phyloP scores from a whole-genome alignment of 1,284 basidiomycete species.

The Boletus smithii region DNA sequence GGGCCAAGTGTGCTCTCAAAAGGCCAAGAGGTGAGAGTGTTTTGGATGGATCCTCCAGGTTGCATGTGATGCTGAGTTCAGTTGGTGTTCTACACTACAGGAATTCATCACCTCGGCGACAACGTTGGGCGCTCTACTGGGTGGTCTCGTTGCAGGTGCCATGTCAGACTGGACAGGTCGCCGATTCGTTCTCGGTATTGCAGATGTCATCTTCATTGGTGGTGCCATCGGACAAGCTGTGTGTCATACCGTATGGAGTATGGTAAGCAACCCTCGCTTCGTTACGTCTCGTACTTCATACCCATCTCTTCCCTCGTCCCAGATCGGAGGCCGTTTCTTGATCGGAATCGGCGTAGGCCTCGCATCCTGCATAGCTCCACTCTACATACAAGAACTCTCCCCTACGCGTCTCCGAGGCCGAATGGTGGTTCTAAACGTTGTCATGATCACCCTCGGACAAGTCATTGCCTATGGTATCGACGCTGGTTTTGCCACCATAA shows the following conservation, averaged over 20 bases:
- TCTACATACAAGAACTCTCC: conserved; percentile 83
- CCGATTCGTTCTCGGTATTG: conserved; percentile 63
- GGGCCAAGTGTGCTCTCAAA: conserved; percentile 57
- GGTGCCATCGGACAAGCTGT: conserved; percentile 71
- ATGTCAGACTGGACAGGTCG: conserved; percentile 74
- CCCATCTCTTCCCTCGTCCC: background rate
- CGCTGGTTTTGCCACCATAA: conserved; percentile 62
- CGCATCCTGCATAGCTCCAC: conserved; percentile 75
- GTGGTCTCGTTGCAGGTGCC: conserved; percentile 67
- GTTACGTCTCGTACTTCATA: background rate
- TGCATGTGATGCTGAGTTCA: background rate
- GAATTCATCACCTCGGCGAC: conserved; percentile 81
- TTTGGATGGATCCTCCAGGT: background rate
- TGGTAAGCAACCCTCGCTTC: conserved; percentile 42
- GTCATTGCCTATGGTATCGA: conserved; percentile 78
- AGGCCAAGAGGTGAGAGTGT: conserved; percentile 55
- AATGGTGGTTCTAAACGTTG: conserved; percentile 69
- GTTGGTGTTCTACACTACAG: conserved; percentile 33
- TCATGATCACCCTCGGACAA: conserved; percentile 69
- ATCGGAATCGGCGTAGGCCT: conserved; percentile 69
- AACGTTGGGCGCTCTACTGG: conserved; percentile 74
- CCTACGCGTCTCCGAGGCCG: conserved; percentile 73
- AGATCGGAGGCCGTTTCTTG: conserved; percentile 74
- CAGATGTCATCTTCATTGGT: conserved; percentile 72
- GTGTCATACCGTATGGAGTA: conserved; percentile 64